Base-by-base conservation (phyloP, 2,329 filamentous ascomycete genomes). In the Aspergillus pseudoglaucus region DNA sequence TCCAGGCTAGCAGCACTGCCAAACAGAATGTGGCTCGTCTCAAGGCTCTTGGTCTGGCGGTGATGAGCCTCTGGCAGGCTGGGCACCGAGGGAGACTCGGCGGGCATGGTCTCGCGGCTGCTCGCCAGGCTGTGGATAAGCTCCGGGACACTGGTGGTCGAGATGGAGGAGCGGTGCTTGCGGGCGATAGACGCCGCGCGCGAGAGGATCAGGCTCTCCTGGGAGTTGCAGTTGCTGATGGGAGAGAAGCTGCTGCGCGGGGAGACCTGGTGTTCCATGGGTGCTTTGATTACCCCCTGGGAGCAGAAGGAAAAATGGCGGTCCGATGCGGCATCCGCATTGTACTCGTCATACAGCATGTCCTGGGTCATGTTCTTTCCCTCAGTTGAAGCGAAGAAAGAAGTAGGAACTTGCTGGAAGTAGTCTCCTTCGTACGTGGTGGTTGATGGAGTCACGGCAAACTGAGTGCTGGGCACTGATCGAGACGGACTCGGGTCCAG, bases 201-300 rank as follows among this genome's bases (percentile, higher is more conserved):
- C 6, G 76, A 78, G 45, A 77, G 65, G 37, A 78, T 70, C 52
- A 79, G 73, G 58, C 76, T 80, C 58, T 80, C 77, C 48, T 79
- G 77, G 4, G 77, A 80, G 59, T 76, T 78, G 54, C 74, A 75
- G 52, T 78, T 78, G 68, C 77, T 80, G 45, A 77, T 74, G 12
- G 73, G 73, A 2, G 75, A 74, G 47, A 70, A 71, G 54, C 75
- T 77, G 57, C 71, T 77, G 22, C 74, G 72, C 3, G 67, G 64
- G 33, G 69, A 71, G 44, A 62, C 55, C n/a, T 61, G 55, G 42
- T 65, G 60, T 27, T 67, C 64, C 22, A 69, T 67, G 6, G 71
- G 69, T 25, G 22, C 12, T 42, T 70, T 68, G 33, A 68, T 66
- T 44, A 67, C 58, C 44, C 68, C 63, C n/a, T 67, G 62, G 22